Conservation (phyloP, 2,329 filamentous ascomycete genomes). For the Monosporascus sp. region DNA sequence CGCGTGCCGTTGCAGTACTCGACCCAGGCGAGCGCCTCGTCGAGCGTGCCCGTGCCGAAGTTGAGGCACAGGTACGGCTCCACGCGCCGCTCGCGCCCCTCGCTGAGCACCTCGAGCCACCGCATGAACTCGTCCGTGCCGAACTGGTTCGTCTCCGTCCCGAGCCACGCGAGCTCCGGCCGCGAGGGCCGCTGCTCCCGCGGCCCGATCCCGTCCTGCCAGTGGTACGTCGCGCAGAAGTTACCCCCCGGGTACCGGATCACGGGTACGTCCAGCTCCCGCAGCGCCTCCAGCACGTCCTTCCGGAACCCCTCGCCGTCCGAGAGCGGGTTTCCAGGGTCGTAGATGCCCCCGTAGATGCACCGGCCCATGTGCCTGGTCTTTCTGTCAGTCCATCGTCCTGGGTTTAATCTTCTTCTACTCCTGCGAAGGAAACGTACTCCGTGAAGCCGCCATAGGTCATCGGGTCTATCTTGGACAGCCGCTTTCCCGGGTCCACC, state of each 20-base stretch:
- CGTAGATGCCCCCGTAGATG: constrained; percentile 83
- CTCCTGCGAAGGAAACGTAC: constrained; percentile 2
- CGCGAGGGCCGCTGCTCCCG: constrained; percentile 60
- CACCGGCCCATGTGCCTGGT: constrained; percentile 79
- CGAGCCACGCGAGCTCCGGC: constrained; percentile 75
- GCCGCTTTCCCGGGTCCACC: constrained; percentile 57
- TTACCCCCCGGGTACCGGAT: constrained; percentile 81
- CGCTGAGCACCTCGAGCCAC: constrained; percentile 68
- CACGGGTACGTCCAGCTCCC: constrained; percentile 70
- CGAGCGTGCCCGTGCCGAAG: constrained; percentile 67
- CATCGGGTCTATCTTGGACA: constrained; percentile 73
- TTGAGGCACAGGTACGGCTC: constrained; percentile 79
- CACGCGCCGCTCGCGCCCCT: constrained; percentile 54
- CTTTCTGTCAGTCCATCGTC: not conserved
- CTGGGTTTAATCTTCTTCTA: not conserved
- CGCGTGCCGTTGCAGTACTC: constrained; percentile 81
- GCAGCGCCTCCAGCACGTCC: constrained; percentile 70
- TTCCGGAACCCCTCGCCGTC: constrained; percentile 72
- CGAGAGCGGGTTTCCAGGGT: constrained; percentile 67
- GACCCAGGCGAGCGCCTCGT: constrained; percentile 65
- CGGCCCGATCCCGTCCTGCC: constrained; percentile 76
- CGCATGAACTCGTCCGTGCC: constrained; percentile 84
- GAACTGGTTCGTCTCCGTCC: constrained; percentile 71
- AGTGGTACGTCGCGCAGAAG: constrained; percentile 81
- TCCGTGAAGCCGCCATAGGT: constrained; percentile 84